These are phyloP conservation scores for Bruguiera hainesii DNA, from an alignment of 441 rosid species.

Conservation along the genomic window DNA sequence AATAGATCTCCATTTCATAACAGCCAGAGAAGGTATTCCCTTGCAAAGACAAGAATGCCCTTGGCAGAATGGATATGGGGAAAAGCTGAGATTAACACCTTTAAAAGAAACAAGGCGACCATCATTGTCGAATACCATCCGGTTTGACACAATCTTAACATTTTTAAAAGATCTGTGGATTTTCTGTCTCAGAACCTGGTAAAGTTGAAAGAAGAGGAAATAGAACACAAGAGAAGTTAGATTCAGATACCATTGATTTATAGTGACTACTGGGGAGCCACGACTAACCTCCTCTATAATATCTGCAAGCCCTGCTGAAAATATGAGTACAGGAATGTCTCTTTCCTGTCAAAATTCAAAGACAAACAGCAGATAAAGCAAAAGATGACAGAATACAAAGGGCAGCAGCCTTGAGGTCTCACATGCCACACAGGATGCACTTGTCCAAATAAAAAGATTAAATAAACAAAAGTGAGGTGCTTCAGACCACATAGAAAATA, in stretches of 20 bases:
- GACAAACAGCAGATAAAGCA: slow-evolving; percentile 12
- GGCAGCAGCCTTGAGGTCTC: no score
- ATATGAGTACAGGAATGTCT: slow-evolving; percentile 70
- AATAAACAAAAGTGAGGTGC: no score
- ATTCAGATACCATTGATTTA: slow-evolving; percentile 1
- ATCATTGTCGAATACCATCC: slow-evolving; percentile 58
- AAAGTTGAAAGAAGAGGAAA: slow-evolving; percentile 7
- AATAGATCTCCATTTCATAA: neutral
- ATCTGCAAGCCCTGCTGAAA: slow-evolving; percentile 94
- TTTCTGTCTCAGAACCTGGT: slow-evolving; percentile 83
- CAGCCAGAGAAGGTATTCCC: slow-evolving; percentile 7
- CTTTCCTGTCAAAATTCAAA: slow-evolving; percentile 45
- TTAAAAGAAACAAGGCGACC: slow-evolving; percentile 67
- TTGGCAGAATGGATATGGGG: neutral
- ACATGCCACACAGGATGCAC: no score
- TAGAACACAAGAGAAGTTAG: slow-evolving; percentile 6
- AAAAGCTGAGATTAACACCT: slow-evolving; percentile 39
- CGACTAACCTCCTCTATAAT: slow-evolving; percentile 77
- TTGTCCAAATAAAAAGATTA: no score
- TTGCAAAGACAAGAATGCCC: neutral
- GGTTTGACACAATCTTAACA: slow-evolving; percentile 72
- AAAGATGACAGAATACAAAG: neutral
- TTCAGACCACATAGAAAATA: no score
- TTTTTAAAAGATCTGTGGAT: slow-evolving; percentile 63
- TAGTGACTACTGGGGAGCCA: neutral